These are phyloP conservation scores for Candolleomyces efflorescens DNA, from an alignment of 768 basidiomycete genomes.

Conservation along the genomic window DNA sequence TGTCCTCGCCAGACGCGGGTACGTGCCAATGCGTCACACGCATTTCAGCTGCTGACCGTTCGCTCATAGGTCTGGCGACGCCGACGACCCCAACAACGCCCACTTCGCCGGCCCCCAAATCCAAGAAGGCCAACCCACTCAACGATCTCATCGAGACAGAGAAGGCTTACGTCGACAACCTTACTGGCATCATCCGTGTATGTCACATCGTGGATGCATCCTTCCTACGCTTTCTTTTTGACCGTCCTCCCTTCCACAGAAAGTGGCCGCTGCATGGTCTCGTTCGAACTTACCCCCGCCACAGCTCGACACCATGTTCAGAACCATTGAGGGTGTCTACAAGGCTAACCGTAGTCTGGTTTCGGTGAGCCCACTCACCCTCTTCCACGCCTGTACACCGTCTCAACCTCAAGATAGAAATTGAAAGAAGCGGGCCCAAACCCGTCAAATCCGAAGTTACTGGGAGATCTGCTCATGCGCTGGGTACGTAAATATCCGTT, in stretches of 20 bases:
- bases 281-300: slow-evolving; percentile 89
- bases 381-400: slow-evolving; percentile 2
- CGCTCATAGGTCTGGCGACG: slow-evolving; percentile 15
- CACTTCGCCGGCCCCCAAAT: slow-evolving; percentile 36
- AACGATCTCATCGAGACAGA: slow-evolving; percentile 93
- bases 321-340: slow-evolving; percentile 89
- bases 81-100: slow-evolving; percentile 30
- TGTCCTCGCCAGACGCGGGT: slow-evolving; percentile 21
- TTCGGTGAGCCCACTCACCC: slow-evolving; percentile 37
- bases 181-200: slow-evolving; percentile 89
- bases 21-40: slow-evolving; percentile 4
- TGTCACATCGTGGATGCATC: slow-evolving; percentile 22
- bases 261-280: slow-evolving; percentile 98
- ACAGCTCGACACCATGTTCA: slow-evolving; percentile 91
- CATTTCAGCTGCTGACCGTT: slow-evolving; percentile 11
- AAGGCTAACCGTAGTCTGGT: slow-evolving; percentile 84
- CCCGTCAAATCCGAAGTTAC: slow-evolving; percentile 87
- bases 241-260: slow-evolving; percentile 43
- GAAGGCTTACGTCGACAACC: slow-evolving; percentile 83
- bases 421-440: slow-evolving; percentile 91
- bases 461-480: slow-evolving; percentile 94
- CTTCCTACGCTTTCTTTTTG: neutral
- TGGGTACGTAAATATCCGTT: slow-evolving; percentile 62
- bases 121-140: slow-evolving; percentile 76
- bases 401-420: slow-evolving; percentile 52